These are phyloP conservation scores for Phytophthora hibernalis DNA, from an alignment of 352 stramenopile species.

Conservation along the genomic window DNA sequence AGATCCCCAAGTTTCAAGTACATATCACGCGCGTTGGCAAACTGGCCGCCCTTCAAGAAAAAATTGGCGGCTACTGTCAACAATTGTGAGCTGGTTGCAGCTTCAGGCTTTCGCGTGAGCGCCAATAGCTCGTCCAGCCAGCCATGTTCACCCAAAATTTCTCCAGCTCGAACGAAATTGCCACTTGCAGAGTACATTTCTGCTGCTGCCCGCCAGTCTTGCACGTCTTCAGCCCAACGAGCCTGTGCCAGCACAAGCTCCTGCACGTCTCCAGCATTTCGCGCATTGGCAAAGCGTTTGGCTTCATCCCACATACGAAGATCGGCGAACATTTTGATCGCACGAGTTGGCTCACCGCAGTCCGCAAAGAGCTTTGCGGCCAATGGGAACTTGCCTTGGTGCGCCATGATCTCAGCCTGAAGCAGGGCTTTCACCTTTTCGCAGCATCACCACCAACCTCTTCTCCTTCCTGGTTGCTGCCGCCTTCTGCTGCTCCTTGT, in stretches of 20 bases:
- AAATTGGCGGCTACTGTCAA: constrained; percentile 67
- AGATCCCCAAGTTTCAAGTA: constrained; percentile 87
- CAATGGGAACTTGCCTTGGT: constrained; percentile 91
- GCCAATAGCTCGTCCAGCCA: constrained; percentile 90
- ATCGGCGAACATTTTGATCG: constrained; percentile 95
- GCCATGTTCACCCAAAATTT: constrained; percentile 88
- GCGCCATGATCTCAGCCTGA: constrained; percentile 92
- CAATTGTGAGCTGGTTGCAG: constrained; percentile 45
- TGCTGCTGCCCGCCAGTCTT: constrained; percentile 91
- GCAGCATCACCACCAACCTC: constrained; percentile 41
- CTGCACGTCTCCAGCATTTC: constrained; percentile 84
- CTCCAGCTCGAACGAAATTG: constrained; percentile 79
- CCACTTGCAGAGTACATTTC: constrained; percentile 93
- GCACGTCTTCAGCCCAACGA: constrained; percentile 93
- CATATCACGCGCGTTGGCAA: constrained; percentile 80
- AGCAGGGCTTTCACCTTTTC: constrained; percentile 78
- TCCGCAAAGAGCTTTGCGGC: constrained; percentile 91
- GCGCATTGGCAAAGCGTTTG: constrained; percentile 89
- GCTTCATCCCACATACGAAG: constrained; percentile 95
- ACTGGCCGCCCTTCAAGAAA: constrained; percentile 78
- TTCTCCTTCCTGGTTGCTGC: constrained; percentile 29
- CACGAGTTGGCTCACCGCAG: constrained; percentile 78
- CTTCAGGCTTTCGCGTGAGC: constrained; percentile 70
- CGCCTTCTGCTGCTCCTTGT: constrained; percentile 27
- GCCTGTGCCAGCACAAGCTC: constrained; percentile 92